Base-by-base conservation (phyloP, 2,329 filamentous ascomycete species). In the Zopfia rhizophila region DNA sequence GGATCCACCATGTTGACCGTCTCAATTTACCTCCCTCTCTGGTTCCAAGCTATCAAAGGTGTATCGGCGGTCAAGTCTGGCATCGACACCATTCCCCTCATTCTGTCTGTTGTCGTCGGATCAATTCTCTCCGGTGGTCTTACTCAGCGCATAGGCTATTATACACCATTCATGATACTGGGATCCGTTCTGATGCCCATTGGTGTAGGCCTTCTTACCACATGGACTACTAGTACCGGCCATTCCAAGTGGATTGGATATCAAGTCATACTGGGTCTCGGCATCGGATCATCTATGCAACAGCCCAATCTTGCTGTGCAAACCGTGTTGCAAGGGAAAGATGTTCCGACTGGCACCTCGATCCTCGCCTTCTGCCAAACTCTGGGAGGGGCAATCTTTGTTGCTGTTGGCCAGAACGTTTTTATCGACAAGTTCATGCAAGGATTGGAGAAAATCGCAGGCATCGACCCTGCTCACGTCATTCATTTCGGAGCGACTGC, bases 401-500 rank as follows among this genome's bases (percentile, higher is more conserved):
- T 76, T 23, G 72, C 73, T 0, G 75, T 77, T 7, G 75, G 69
- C 1, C 75, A 79, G 47, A 78, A 77, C 48, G 58, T 77, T 19
- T 77, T 78, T 56, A 73, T 73, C 17, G 72, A 74, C 55, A 67
- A 70, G 27, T 72, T 79, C 10, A 62, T 74, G n/a, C 50, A 48
- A 5, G 67, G 69, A 3, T 41, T 74, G 7, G 49, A 57, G n/a
- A 40, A 41, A 1, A 67, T 70, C 7, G 72, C 72, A 1, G 69
- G 66, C 10, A 46, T 80, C 1, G 56, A 75, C 43, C 64, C 76
- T 0, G 53, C 48, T 3, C 55, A 64, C n/a, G 66, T 81, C 2
- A 50, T 76, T 4, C 53, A 60, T 6, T 70, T 72, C 1, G 81
- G 81, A 27, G 80, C 80, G 0, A 90, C 86, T 0, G 77, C 82